Percentiles rank a stretch among this genome's conserved stretches.
Evolutionary conservation across 2,329 filamentous ascomycete species (phyloP).

Genomic region (Ascocoryne sarcoides): DNA sequence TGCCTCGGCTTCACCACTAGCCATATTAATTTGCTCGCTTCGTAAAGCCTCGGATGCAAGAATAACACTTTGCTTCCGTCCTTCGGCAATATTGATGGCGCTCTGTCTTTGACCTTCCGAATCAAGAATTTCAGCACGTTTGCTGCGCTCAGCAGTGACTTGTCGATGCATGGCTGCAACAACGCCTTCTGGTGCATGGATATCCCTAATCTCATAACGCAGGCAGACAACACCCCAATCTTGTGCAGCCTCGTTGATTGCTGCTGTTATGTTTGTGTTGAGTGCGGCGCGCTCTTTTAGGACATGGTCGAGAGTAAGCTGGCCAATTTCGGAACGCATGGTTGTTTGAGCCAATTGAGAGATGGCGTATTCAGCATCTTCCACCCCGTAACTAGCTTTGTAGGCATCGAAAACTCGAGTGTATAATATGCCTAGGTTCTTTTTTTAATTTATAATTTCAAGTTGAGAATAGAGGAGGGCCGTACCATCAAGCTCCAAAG

Average conservation of each 20-base stretch:
- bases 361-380: conserved; percentile 98
- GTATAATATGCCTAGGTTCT: conserved; percentile 56
- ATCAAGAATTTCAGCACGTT: conserved; percentile 94
- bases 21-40: conserved; percentile 87
- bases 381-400: conserved; percentile 96
- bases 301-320: conserved; percentile 92
- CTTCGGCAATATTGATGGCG: conserved; percentile 98
- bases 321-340: conserved; percentile 97
- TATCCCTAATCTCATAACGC: conserved; percentile 96
- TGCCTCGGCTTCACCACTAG: conserved; percentile 86
- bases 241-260: conserved; percentile 95
- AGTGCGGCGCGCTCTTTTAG: conserved; percentile 93
- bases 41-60: conserved; percentile 86
- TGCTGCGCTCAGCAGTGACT: conserved; percentile 93
- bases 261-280: conserved; percentile 96
- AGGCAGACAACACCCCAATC: conserved; percentile 96
- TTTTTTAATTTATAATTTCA: background rate
- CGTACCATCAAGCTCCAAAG: conserved; percentile 78
- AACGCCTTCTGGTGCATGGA: conserved; percentile 87
- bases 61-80: conserved; percentile 93
- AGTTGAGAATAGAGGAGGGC: background rate
- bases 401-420: conserved; percentile 96
- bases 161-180: conserved; percentile 98
- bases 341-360: conserved; percentile 96
- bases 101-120: conserved; percentile 95